These are phyloP conservation scores for Pholiota molesta DNA, from an alignment of 768 basidiomycete species.

Conservation along the genomic window DNA sequence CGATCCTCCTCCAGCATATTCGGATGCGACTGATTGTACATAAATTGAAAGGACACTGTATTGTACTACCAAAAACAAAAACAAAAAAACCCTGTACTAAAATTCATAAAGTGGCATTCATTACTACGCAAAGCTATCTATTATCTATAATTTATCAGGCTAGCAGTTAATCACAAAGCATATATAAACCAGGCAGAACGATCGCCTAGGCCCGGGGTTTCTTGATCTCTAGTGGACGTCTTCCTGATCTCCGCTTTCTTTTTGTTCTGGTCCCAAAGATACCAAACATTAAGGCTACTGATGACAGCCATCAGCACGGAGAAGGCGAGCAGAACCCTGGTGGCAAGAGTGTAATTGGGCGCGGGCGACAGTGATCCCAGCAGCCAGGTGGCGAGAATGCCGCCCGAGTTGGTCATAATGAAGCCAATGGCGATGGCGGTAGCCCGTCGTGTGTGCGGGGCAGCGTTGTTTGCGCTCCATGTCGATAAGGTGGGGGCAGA, in stretches of 20 bases:
- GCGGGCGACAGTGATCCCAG: conserved; percentile 51
- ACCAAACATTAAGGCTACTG: conserved; percentile 38
- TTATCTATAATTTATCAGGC: too few species aligned
- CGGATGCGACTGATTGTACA: background rate
- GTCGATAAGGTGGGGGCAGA: conserved; percentile 55
- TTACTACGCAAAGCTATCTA: too few species aligned
- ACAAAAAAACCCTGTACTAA: too few species aligned
- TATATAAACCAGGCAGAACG: conserved; percentile 59
- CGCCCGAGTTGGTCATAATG: conserved; percentile 60
- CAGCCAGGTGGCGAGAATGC: conserved; percentile 65
- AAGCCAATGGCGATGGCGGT: conserved; percentile 60
- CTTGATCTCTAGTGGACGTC: conserved; percentile 33
- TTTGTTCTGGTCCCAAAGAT: conserved; percentile 46
- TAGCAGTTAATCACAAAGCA: conserved; percentile 33
- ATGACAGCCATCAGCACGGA: conserved; percentile 43
- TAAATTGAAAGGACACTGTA: too few species aligned
- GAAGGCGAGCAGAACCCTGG: conserved; percentile 42
- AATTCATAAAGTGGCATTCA: too few species aligned
- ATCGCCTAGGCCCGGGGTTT: conserved; percentile 48
- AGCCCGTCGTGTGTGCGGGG: conserved; percentile 58
- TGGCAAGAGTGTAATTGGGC: conserved; percentile 53
- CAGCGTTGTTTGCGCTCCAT: conserved; percentile 65
- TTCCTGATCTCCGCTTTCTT: conserved; percentile 43
- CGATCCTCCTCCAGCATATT: conserved; percentile 4
- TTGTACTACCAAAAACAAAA: too few species aligned